Conservation (phyloP, 1,139 yeast species). For the Nakaseomyces kungkrabaensis region DNA sequence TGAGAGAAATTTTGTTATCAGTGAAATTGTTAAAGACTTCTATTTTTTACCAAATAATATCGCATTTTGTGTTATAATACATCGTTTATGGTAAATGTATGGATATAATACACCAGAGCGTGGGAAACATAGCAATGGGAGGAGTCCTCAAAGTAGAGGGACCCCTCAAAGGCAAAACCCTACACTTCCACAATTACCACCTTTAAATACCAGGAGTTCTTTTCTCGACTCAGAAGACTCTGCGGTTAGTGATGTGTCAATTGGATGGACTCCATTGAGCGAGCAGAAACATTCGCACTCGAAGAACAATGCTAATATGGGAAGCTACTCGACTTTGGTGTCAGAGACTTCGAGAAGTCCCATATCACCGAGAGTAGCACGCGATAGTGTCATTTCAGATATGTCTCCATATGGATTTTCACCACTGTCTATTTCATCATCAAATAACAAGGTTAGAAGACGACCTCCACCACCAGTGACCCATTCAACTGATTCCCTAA, state of each 20-base stretch:
- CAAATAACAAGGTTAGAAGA: constrained; percentile 7
- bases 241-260: constrained; percentile 9
- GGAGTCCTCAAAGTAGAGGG: constrained; percentile 1
- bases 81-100: not conserved
- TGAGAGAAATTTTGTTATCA: too few species aligned
- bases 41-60: too few species aligned
- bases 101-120: constrained; percentile 2
- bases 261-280: constrained; percentile 17
- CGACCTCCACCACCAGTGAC: constrained; percentile 13
- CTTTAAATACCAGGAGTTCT: constrained; percentile 19
- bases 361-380: not conserved
- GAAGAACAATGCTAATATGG: not conserved
- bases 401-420: not conserved
- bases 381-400: not conserved
- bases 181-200: constrained; percentile 24
- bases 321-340: not conserved
- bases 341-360: constrained; percentile 4
- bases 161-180: not conserved
- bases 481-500: constrained; percentile 1
- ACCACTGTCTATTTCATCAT: constrained; percentile 1
- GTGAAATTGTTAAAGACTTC: too few species aligned
- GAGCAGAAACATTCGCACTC: constrained; percentile 4
- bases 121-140: not conserved
- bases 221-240: constrained; percentile 9
- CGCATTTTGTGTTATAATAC: not conserved